Evolutionary conservation across 257 asterid species (phyloP), one percentile per base, ranked within the genome.

Genomic region (Coffea canephora): DNA sequence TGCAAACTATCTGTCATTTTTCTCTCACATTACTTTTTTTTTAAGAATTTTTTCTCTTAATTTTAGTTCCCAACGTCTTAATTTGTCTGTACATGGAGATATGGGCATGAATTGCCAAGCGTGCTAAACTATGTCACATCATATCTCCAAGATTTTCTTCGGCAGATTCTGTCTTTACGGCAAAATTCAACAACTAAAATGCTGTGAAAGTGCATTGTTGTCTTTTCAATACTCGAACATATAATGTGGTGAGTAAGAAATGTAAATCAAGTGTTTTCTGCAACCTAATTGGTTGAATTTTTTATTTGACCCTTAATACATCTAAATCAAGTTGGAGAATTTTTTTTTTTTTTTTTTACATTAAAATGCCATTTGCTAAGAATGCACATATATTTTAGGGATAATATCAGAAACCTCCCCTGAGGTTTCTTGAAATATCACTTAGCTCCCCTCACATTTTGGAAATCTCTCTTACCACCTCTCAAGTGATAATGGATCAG

Each of bases 131-230:
- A 10, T 2, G 61, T 43, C 62, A 4, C 57, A 72, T 73, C 50
- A 25, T 74, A 74, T 77, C 68, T 49, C 14, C 74, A 50, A 77
- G 75, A 34, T 66, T 67, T 67, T 15, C 69, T 74, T 74, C 10
- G 52, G 78, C 16, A 34, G 49, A 74, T 74, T 74, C 31, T 34
- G 50, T 9, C 68, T 54, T 13, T 74, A 19, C 13, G 5, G 34
- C 62, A n/a, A 25, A 72, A 49, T 31, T 27, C 66, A 27, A 50
- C 64, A 59, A 39, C 36, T 5, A 41, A n/a, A 31, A 41, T 21
- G 69, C 43, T 13, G 71, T 75, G 59, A 45, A 14, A 14, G 34
- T 59, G 57, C 39, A 2, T 16, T 76, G 16, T 75, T n/a, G 57
- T 62, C 43, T 45, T 36, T 36, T 39, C 39, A 23, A 15, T n/a